Base-by-base conservation (phyloP, 257 asterid species). In the Orobanche coerulescens region DNA sequence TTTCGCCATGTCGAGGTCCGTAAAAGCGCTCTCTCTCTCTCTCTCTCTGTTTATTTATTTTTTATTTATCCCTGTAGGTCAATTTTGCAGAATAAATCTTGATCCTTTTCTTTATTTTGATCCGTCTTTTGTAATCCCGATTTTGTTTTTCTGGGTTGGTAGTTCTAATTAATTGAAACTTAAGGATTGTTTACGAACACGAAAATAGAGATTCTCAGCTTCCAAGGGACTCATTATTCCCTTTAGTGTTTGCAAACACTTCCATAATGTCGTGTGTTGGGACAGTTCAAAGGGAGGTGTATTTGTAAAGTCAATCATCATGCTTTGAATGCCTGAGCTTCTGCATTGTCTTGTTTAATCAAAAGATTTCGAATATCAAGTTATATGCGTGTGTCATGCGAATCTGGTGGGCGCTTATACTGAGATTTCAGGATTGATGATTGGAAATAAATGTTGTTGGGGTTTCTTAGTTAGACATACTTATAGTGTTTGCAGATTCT, bases 401-500 rank as follows among this genome's bases (percentile, higher is more conserved):
- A 49, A 49, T 42, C 31, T 69, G 34, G 37, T 36, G n/a, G n/a
- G n/a, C n/a, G n/a, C n/a, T 11, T 50, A 0, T 39, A 44, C 37
- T 23, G 28, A 39, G 14, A 49, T 37, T 26, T 50, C 33, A 54
- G 49, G n/a, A 50, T 54, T 69, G 64, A 18, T 40, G 55, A n/a
- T 24, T 19, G 26, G 61, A 50, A 22, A 28, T 40, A 36, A 15
- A 48, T 26, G 3, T 20, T 56, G 40, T 36, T 34, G 36, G 6
- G 16, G 6, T 54, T 61, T 65, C 15, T 56, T 30, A 47, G 33
- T 64, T 26, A 39, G 15, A 67, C 28, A 26, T 58, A 56, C 51
- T 49, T 50, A 46, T 28, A 7, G 14, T 6, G 39, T 60, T 5
- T 72, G 75, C 90, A 85, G 90, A 71, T 76, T 76, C 30, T 74